Conservation (phyloP, 306 rosid species). For the Lathyrus sativus region DNA sequence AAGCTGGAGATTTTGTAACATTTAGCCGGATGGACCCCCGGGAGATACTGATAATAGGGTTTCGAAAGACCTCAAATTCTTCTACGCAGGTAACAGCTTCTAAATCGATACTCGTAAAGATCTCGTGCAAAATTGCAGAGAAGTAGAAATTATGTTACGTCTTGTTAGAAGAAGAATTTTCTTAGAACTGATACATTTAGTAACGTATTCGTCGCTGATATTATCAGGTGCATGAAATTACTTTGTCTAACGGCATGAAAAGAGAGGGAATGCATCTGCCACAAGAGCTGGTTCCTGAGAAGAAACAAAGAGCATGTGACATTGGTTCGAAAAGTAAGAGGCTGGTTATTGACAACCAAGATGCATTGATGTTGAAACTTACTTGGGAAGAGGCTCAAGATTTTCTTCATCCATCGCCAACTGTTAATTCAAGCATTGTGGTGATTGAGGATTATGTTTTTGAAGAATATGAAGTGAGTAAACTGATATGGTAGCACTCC, state of each 20-base stretch:
- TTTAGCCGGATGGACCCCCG: conserved; percentile 96
- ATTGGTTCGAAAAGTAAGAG: conserved; percentile 79
- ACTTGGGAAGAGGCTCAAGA: conserved; percentile 89
- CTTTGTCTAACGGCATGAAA: background rate
- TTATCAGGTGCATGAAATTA: background rate
- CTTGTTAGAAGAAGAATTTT: background rate
- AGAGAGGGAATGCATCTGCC: background rate
- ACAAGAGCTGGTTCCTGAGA: background rate
- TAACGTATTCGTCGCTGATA: background rate
- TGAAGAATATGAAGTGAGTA: conserved; percentile 85
- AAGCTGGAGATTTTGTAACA: conserved; percentile 97
- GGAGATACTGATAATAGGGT: conserved; percentile 90
- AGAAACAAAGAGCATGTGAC: conserved; percentile 56
- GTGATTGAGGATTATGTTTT: conserved; percentile 73
- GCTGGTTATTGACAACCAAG: conserved; percentile 75
- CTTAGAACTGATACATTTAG: background rate
- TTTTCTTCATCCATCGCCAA: conserved; percentile 77
- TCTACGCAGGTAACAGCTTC: conserved; percentile 65
- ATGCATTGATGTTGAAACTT: conserved; percentile 70
- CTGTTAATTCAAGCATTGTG: conserved; percentile 68
- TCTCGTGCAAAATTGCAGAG: background rate
- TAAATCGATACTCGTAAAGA: conserved; percentile 14
- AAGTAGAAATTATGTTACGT: background rate
- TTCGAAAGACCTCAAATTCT: conserved; percentile 78
- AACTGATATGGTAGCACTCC: background rate